A percentile compares a stretch with the other conserved stretches of the same genome.
Evolutionary conservation across 192 early-diverging fungal genomes (phyloP).

Genomic region (Coemansia sp.): DNA sequence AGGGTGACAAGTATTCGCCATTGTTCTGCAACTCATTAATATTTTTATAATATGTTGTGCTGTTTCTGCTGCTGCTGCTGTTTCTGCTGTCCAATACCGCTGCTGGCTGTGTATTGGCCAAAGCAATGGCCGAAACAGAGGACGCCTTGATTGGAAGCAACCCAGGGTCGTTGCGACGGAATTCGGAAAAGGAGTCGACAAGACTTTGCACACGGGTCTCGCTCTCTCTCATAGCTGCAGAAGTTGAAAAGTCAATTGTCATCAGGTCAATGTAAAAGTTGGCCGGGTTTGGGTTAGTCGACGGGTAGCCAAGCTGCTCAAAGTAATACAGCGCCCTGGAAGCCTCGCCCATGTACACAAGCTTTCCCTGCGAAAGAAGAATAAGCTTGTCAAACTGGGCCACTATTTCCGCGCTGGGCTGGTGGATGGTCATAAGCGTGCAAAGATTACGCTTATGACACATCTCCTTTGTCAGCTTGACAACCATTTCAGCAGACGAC

Average conservation of each 20-base stretch:
- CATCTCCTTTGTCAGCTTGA: constrained; percentile 59
- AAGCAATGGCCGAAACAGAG: not conserved
- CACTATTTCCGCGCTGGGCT: constrained; percentile 81
- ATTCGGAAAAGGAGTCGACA: constrained; percentile 27
- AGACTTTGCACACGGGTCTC: constrained; percentile 39
- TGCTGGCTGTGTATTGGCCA: not conserved
- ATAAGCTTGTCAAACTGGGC: constrained; percentile 77
- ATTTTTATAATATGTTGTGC: not conserved
- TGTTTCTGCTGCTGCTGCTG: constrained; percentile 5
- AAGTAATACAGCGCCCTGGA: constrained; percentile 45
- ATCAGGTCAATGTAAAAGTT: constrained; percentile 67
- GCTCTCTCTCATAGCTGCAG: constrained; percentile 34
- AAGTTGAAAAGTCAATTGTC: constrained; percentile 49
- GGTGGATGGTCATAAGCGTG: constrained; percentile 86
- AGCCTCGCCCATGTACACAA: constrained; percentile 60
- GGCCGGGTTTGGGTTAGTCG: constrained; percentile 64
- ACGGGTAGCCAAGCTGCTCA: constrained; percentile 55
- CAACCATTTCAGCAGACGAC: constrained; percentile 60
- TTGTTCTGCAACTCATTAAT: not conserved
- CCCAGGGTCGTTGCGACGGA: not conserved
- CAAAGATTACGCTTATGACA: constrained; percentile 62
- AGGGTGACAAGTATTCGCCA: not conserved
- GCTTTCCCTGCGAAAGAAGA: constrained; percentile 63
- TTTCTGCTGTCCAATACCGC: constrained; percentile 1
- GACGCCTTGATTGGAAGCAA: not conserved